Evolutionary conservation across 78 protist species (phyloP).

Genomic region (Fonticula alba): DNA sequence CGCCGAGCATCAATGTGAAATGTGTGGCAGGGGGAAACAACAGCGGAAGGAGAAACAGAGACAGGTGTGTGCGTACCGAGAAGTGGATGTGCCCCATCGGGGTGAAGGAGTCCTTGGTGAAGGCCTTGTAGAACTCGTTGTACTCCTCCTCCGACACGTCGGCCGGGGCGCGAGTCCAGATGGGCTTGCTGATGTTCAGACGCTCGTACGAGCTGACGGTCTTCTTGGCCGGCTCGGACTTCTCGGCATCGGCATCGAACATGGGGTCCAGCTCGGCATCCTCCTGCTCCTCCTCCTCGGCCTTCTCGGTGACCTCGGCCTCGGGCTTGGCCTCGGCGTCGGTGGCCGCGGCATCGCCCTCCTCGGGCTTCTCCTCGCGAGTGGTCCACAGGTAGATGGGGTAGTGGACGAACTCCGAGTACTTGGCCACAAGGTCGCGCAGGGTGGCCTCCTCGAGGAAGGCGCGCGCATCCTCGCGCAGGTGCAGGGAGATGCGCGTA

Average conservation of each 20-base stretch:
- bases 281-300: constrained; percentile 35
- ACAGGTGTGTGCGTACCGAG: constrained; percentile 33
- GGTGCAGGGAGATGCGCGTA: constrained; percentile 60
- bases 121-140: constrained; percentile 74
- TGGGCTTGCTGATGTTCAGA: constrained; percentile 79
- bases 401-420: constrained; percentile 84
- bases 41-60: background rate
- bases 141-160: constrained; percentile 86
- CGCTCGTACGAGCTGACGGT: constrained; percentile 61
- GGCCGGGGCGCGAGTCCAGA: constrained; percentile 83
- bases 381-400: constrained; percentile 78
- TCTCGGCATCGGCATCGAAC: background rate
- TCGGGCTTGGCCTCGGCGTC: constrained; percentile 24
- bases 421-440: constrained; percentile 38
- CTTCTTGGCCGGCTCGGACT: constrained; percentile 2
- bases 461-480: constrained; percentile 65
- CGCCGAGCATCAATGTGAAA: background rate
- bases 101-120: constrained; percentile 27
- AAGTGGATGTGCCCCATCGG: constrained; percentile 82
- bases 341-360: constrained; percentile 13
- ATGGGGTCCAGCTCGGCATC: background rate
- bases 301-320: constrained; percentile 32
- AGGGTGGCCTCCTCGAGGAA: constrained; percentile 59
- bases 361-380: constrained; percentile 36
- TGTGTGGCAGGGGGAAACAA: too few species aligned